A percentile compares a stretch with the other conserved stretches of the same genome.
These are phyloP conservation scores for Blastomyces silverae DNA, from an alignment of 2,329 filamentous ascomycete genomes.

Conservation along the genomic window DNA sequence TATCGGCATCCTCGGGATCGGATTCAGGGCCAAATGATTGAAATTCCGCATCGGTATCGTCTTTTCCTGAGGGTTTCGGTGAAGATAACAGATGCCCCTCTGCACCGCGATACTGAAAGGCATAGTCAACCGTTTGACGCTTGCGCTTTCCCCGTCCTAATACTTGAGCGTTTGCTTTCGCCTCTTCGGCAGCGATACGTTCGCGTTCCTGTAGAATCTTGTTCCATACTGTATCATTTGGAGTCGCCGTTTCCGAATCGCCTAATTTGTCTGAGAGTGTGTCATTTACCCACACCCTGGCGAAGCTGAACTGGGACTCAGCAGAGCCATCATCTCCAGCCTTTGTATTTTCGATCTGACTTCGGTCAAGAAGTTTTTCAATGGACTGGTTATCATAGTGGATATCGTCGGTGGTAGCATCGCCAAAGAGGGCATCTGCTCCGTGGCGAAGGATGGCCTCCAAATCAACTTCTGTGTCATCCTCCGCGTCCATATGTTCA, in stretches of 20 bases:
- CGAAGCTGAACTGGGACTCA: slow-evolving; percentile 80
- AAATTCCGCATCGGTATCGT: slow-evolving; percentile 19
- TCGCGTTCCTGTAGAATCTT: slow-evolving; percentile 80
- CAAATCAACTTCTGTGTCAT: slow-evolving; percentile 69
- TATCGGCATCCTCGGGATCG: slow-evolving; percentile 27
- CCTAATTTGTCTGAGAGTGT: slow-evolving; percentile 60
- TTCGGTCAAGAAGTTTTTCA: slow-evolving; percentile 86
- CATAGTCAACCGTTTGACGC: slow-evolving; percentile 49
- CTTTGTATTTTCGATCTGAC: slow-evolving; percentile 66
- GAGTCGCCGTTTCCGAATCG: slow-evolving; percentile 46
- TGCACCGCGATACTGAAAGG: slow-evolving; percentile 30
- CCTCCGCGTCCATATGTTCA: slow-evolving; percentile 80
- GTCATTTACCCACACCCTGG: slow-evolving; percentile 86
- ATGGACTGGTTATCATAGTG: slow-evolving; percentile 73
- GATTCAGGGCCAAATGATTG: slow-evolving; percentile 21
- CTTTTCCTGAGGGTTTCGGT: slow-evolving; percentile 16
- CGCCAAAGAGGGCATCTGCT: slow-evolving; percentile 76
- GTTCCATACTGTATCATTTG: slow-evolving; percentile 75
- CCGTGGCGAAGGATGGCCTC: slow-evolving; percentile 85
- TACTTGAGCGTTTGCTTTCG: slow-evolving; percentile 61
- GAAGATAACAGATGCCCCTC: slow-evolving; percentile 22
- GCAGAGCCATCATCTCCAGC: slow-evolving; percentile 57
- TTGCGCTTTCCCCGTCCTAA: slow-evolving; percentile 79
- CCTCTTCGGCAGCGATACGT: slow-evolving; percentile 65
- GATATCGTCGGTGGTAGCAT: slow-evolving; percentile 63